Evolutionary conservation across 306 rosid genomes (phyloP).

Genomic region (Mimosa bimucronata): DNA sequence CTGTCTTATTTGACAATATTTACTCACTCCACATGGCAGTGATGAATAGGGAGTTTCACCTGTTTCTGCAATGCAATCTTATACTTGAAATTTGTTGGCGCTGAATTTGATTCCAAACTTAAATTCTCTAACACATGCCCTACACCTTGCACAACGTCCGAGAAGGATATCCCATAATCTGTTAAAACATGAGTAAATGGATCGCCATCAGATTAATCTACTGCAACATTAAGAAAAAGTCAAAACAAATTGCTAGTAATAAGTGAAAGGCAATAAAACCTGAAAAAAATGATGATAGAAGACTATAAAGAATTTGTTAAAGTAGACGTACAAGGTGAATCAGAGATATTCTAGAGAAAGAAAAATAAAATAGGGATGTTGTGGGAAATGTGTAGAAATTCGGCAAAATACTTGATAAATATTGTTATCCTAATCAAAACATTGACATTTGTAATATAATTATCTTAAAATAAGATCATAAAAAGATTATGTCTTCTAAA

Average conservation of each 20-base stretch:
- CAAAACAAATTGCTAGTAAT: not conserved
- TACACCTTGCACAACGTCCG: constrained; percentile 78
- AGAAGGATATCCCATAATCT: constrained; percentile 86
- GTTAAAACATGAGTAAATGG: constrained; percentile 40
- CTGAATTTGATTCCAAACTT: constrained; percentile 61
- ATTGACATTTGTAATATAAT: not conserved
- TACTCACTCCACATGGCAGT: constrained; percentile 17
- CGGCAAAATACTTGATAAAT: not conserved
- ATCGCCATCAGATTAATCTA: constrained; percentile 29
- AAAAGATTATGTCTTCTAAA: not conserved
- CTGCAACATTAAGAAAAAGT: not conserved
- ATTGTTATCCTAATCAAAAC: not conserved
- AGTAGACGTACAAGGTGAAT: not conserved
- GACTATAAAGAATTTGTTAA: not conserved
- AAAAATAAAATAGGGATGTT: not conserved
- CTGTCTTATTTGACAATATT: constrained; percentile 17
- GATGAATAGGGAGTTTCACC: constrained; percentile 56
- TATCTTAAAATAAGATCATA: not conserved
- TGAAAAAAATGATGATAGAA: not conserved
- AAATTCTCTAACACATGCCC: constrained; percentile 73
- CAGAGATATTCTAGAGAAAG: not conserved
- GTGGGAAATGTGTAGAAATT: not conserved
- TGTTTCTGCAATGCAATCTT: constrained; percentile 88
- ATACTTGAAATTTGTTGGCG: constrained; percentile 84
- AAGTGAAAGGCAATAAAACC: not conserved